These are phyloP conservation scores for Jaapia argillacea DNA, from an alignment of 768 basidiomycete genomes.

Conservation along the genomic window DNA sequence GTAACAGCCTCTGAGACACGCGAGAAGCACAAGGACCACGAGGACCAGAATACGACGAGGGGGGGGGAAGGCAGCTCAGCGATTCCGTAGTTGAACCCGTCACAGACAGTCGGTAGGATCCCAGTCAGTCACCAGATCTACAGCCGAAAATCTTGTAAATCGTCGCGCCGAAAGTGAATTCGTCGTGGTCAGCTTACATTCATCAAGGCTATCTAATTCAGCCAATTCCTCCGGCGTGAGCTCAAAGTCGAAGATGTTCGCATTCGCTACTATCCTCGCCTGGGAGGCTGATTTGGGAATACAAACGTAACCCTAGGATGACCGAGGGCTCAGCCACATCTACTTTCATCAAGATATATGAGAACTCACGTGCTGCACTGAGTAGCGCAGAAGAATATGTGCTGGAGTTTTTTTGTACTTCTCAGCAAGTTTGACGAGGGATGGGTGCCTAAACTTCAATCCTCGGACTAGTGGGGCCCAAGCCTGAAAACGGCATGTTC, in stretches of 20 bases:
- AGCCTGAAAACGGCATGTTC: slow-evolving; percentile 30
- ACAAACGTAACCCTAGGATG: slow-evolving; percentile 41
- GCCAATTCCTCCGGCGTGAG: slow-evolving; percentile 39
- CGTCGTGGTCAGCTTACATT: slow-evolving; percentile 26
- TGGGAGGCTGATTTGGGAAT: slow-evolving; percentile 54
- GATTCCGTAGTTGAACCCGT: no score
- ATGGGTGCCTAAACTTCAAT: slow-evolving; percentile 51
- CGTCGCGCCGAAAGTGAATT: background rate
- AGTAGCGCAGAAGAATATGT: slow-evolving; percentile 60
- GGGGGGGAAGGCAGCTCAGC: no score
- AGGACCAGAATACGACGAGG: no score
- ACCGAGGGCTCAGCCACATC: background rate
- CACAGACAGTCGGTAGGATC: slow-evolving; percentile 26
- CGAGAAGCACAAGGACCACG: no score
- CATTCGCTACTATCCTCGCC: slow-evolving; percentile 45
- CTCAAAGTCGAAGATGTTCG: slow-evolving; percentile 54
- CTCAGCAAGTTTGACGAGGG: slow-evolving; percentile 32
- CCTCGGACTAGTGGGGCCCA: slow-evolving; percentile 69
- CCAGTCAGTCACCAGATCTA: slow-evolving; percentile 35
- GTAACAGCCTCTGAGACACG: no score
- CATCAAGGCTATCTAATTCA: slow-evolving; percentile 40
- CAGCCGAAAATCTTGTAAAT: background rate
- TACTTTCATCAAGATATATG: background rate
- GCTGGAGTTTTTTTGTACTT: slow-evolving; percentile 50
- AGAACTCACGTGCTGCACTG: slow-evolving; percentile 56